Evolutionary conservation across 192 early-diverging fungal species (phyloP), one percentile per base, ranked within the genome.

Genomic region (Coemansia asiatica): DNA sequence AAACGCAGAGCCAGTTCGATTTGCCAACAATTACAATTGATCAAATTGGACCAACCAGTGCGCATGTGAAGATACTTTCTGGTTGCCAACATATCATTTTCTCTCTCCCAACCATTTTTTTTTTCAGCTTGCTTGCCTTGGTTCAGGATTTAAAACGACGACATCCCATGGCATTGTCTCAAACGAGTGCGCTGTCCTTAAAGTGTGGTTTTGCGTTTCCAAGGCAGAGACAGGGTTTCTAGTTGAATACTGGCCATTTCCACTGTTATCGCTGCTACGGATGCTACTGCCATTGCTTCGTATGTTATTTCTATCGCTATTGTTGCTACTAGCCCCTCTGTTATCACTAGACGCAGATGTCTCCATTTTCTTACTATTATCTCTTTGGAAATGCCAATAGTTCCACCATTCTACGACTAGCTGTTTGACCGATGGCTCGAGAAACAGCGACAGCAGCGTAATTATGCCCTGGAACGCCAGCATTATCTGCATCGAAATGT

Each of bases 401-500:
- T 26, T 53, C 49, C 56, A 66, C 59, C 70, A 57, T 36, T 57
- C 40, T 6, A n/a, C 33, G 31, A 66, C 18, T 10, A 62, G 35
- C 28, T 25, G 22, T 23, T 72, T 67, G 50, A 67, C 60, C 0
- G 54, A 60, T 13, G 71, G 71, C 47, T 72, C 71, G 5, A 72
- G n/a, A 40, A 53, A 72, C 7, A 72, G 31, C 2, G 64, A 66
- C 31, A 72, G n/a, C 6, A 72, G 48, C 18, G 71, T 72, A 4
- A 72, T 25, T 10, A 72, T 51, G 22, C 71, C 71, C 26, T 72
- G 71, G 35, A 63, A n/a, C 9, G 71, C 36, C 47, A 72, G 60
- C 71, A 72, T 50, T 12, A 67, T 46, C 47, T 72, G 71, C 71
- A 72, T 72, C 18, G 63, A 54, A 12, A 72, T 29, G 44, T 72